Percentiles rank a stretch among this genome's conserved stretches.
These are phyloP conservation scores for Sinapis alba DNA, from an alignment of 441 rosid species.

Conservation along the genomic window DNA sequence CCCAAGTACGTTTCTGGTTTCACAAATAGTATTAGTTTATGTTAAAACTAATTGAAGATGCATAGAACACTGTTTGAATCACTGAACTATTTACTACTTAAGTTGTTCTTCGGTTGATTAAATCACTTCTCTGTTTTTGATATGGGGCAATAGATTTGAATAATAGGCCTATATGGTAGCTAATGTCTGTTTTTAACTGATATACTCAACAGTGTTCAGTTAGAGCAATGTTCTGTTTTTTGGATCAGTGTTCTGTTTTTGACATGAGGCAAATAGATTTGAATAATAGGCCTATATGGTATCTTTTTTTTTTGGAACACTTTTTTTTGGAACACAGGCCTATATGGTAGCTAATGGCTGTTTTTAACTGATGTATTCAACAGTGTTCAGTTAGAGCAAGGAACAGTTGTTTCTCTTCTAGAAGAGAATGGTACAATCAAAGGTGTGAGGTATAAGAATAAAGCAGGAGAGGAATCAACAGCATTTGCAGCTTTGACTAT, in stretches of 20 bases:
- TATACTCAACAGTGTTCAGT: constrained; percentile 50
- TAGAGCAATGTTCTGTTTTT: too few relatives aligned
- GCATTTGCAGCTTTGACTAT: constrained; percentile 70
- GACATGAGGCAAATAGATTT: too few relatives aligned
- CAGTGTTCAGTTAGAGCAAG: constrained; percentile 82
- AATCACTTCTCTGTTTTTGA: not conserved
- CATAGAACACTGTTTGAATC: not conserved
- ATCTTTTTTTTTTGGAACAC: too few relatives aligned
- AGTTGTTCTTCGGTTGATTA: not conserved
- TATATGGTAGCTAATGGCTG: constrained; percentile 24
- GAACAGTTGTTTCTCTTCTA: constrained; percentile 78
- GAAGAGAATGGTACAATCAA: constrained; percentile 72
- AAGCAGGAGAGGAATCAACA: constrained; percentile 53
- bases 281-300: too few relatives aligned
- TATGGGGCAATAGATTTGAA: not conserved
- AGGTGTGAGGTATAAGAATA: constrained; percentile 79
- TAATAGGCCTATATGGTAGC: not conserved
- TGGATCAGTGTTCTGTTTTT: too few relatives aligned
- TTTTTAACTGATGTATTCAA: constrained; percentile 16
- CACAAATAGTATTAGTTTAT: not conserved
- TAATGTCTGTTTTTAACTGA: constrained; percentile 23
- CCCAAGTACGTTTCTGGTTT: constrained; percentile 53
- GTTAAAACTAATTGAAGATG: not conserved
- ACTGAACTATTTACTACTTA: not conserved
- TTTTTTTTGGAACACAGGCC: too few relatives aligned